These are phyloP conservation scores for Geotrichum ghanense DNA, from an alignment of 805 yeast genomes.

Conservation along the genomic window DNA sequence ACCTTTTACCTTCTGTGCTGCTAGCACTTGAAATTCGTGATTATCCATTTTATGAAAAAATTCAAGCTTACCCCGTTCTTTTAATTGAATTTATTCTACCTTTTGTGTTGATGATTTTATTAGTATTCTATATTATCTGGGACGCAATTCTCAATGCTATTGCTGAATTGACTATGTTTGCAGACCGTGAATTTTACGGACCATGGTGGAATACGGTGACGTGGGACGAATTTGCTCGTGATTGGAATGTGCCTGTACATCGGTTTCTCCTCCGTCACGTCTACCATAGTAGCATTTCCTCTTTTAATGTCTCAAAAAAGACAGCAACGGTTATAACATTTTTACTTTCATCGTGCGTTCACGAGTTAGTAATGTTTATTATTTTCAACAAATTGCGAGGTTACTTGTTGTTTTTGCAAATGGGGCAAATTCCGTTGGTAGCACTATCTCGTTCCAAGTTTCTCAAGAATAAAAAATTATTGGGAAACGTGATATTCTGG, in stretches of 20 bases:
- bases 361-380: constrained; percentile 87
- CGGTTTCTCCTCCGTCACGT: constrained; percentile 83
- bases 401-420: constrained; percentile 67
- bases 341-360: constrained; percentile 67
- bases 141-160: constrained; percentile 82
- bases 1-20: constrained; percentile 62
- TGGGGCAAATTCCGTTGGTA: constrained; percentile 79
- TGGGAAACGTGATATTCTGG: constrained; percentile 86
- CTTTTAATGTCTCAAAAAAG: constrained; percentile 49
- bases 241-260: constrained; percentile 94
- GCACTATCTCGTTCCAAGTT: constrained; percentile 47
- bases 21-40: constrained; percentile 43
- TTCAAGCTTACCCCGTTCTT: constrained; percentile 42
- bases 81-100: constrained; percentile 70
- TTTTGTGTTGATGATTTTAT: constrained; percentile 60
- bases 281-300: constrained; percentile 79
- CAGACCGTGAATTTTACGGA: constrained; percentile 87
- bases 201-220: constrained; percentile 96
- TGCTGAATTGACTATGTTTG: constrained; percentile 80
- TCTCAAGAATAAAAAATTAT: constrained; percentile 33
- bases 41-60: constrained; percentile 35
- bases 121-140: constrained; percentile 88
- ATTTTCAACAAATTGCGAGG: constrained; percentile 73
- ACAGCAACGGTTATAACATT: constrained; percentile 55
- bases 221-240: constrained; percentile 87